These are phyloP conservation scores for Massarina eburnea DNA, from an alignment of 2,329 filamentous ascomycete species.

Conservation along the genomic window DNA sequence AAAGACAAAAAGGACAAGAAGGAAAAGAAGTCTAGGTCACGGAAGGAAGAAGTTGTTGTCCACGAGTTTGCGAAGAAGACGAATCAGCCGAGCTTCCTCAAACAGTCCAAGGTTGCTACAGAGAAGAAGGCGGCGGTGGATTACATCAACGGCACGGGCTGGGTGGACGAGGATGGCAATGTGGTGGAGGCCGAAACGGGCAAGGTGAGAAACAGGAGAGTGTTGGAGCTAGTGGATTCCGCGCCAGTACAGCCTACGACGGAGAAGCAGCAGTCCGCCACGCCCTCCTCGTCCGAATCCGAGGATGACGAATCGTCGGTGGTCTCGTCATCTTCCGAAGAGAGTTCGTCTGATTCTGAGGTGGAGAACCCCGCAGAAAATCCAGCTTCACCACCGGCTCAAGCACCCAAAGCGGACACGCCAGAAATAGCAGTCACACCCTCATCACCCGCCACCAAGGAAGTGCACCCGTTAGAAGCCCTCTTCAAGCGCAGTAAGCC, in stretches of 20 bases:
- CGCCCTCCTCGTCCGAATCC: slow-evolving; percentile 25
- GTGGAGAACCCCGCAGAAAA: slow-evolving; percentile 19
- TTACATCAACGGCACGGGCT: slow-evolving; percentile 83
- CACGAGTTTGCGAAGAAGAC: slow-evolving; percentile 89
- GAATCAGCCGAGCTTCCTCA: slow-evolving; percentile 81
- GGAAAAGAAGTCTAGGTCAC: slow-evolving; percentile 49
- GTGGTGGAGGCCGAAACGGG: slow-evolving; percentile 64
- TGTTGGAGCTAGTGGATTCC: slow-evolving; percentile 35
- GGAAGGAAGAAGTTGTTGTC: slow-evolving; percentile 63
- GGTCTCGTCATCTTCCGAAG: slow-evolving; percentile 40
- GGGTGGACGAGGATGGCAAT: slow-evolving; percentile 78
- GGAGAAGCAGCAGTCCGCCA: slow-evolving; percentile 17
- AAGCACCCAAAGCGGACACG: slow-evolving; percentile 12
- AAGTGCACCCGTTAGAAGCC: slow-evolving; percentile 83
- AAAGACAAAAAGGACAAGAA: slow-evolving; percentile 59
- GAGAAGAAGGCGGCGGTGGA: slow-evolving; percentile 56
- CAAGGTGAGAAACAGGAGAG: slow-evolving; percentile 36
- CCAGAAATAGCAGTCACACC: slow-evolving; percentile 17
- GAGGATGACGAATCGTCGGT: slow-evolving; percentile 37
- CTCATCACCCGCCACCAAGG: slow-evolving; percentile 30
- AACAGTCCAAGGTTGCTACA: slow-evolving; percentile 53
- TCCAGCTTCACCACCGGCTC: slow-evolving; percentile 17
- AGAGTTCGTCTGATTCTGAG: slow-evolving; percentile 24
- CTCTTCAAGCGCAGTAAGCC: slow-evolving; percentile 75
- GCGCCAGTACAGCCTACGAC: slow-evolving; percentile 10